Evolutionary conservation across 106 monocot genomes (phyloP), one percentile per base, ranked within the genome.

Genomic region (Allium fistulosum): DNA sequence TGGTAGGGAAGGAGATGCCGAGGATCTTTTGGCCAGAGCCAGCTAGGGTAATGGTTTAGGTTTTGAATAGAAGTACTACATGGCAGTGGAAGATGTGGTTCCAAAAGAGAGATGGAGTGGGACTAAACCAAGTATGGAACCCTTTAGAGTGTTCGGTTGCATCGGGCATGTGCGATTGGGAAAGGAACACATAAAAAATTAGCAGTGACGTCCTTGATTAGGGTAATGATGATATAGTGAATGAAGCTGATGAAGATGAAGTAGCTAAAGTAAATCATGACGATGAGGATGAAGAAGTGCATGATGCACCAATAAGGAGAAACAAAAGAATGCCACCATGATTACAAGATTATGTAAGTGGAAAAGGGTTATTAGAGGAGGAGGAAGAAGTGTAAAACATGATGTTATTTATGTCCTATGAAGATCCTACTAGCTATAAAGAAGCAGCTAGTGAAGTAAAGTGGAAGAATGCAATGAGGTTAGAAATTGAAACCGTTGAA

Each of bases 401-500:
- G 7, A 49, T 8, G 4, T 15, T 65, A 4, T 13, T n/a, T 46
- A 16, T 22, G 13, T 65, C 46, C 48, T 16, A 65, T 48, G 46
- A 46, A 15, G 65, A 65, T 48, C 65, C 65, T 0, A 46, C 17
- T 48, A 6, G 8, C 7, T 65, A 22, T 49, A 49, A 65, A 49
- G 65, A 65, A 11, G 65, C 0, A 7, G 65, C 17, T 8, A 46
- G 17, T 10, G 14, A 15, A 7, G 4, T 6, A 15, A 65, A 65
- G 26, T 65, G 65, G 65, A 65, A n/a, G 48, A 49, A 48, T 9
- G 65, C 65, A 17, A 65, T 65, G 65, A 13, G 17, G 4, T 12
- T 7, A 11, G 65, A 65, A 26, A 47, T 65, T 46, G 45, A 48
- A 7, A 0, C 65, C 14, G 49, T 65, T 7, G 65, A 48, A 13